Conservation (phyloP, 2,329 filamentous ascomycete species). For the Aureobasidium sp. region DNA sequence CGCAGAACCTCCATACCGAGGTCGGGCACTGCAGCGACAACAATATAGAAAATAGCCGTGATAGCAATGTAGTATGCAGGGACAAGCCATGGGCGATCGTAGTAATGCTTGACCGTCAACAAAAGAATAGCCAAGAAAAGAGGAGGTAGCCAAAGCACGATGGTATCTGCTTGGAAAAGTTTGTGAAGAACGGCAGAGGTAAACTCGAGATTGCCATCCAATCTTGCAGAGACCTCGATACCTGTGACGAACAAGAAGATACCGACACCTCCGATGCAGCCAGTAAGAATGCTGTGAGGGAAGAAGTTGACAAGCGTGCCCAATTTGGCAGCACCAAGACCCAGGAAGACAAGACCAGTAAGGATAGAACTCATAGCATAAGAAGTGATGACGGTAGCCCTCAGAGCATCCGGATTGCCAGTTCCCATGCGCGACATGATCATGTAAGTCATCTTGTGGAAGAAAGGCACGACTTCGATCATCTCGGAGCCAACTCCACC, state of each 20-base stretch:
- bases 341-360: conserved; percentile 91
- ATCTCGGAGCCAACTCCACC: conserved; percentile 96
- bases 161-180: conserved; percentile 76
- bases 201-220: conserved; percentile 88
- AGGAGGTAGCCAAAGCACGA: conserved; percentile 86
- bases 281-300: conserved; percentile 94
- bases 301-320: conserved; percentile 98
- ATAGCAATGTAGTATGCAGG: conserved; percentile 88
- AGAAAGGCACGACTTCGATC: conserved; percentile 99
- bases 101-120: conserved; percentile 78
- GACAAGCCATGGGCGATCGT: conserved; percentile 86
- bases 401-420: conserved; percentile 84
- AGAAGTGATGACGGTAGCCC: conserved; percentile 93
- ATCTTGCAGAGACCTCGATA: conserved; percentile 90
- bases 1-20: conserved; percentile 75
- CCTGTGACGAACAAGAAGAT: conserved; percentile 95
- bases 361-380: conserved; percentile 93
- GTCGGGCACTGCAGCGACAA: conserved; percentile 74
- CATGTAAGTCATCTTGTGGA: conserved; percentile 96
- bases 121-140: conserved; percentile 79
- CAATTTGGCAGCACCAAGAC: conserved; percentile 87
- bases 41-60: conserved; percentile 80
- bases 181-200: conserved; percentile 79
- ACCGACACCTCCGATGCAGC: conserved; percentile 96
- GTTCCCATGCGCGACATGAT: conserved; percentile 84